A percentile compares a stretch with the other conserved stretches of the same genome.
These are phyloP conservation scores for Melaleuca quinquenervia DNA, from an alignment of 345 rosid genomes.

Conservation along the genomic window DNA sequence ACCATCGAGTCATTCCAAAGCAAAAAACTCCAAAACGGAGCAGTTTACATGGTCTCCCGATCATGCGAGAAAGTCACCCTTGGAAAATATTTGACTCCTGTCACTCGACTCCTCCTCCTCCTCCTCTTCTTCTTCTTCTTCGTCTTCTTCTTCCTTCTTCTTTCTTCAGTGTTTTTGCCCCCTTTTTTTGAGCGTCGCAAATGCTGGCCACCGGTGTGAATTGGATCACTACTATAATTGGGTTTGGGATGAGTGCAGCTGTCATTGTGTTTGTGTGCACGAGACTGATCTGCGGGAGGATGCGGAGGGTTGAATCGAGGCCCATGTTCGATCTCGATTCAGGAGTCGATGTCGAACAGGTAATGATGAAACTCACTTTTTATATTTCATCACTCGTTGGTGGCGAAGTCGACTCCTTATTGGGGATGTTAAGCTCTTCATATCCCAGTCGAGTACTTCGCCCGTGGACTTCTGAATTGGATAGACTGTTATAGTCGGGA, in stretches of 20 bases:
- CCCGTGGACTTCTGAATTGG: neutral
- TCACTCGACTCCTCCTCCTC: neutral
- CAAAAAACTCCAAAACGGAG: neutral
- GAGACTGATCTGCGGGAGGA: constrained; percentile 50
- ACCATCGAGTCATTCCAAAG: neutral
- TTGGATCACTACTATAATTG: constrained; percentile 46
- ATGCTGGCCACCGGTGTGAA: constrained; percentile 40
- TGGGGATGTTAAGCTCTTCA: neutral
- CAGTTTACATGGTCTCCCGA: neutral
- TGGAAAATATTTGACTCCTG: neutral
- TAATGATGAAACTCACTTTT: constrained; percentile 1
- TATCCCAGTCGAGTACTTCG: neutral
- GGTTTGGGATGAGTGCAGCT: constrained; percentile 54
- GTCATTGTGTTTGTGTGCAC: constrained; percentile 55
- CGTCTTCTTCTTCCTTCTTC: neutral
- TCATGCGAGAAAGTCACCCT: neutral
- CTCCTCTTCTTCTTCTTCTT: neutral
- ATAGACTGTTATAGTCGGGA: neutral
- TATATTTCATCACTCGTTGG: neutral
- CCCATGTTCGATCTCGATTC: constrained; percentile 38
- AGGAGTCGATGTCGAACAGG: constrained; percentile 46
- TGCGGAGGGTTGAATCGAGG: constrained; percentile 23
- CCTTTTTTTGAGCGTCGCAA: neutral
- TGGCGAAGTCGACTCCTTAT: neutral
- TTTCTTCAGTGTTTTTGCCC: neutral